Percentiles rank a stretch among this genome's conserved stretches.
phyloP scores from a whole-genome alignment of 208 protist species.

The Strigomonas galati region DNA sequence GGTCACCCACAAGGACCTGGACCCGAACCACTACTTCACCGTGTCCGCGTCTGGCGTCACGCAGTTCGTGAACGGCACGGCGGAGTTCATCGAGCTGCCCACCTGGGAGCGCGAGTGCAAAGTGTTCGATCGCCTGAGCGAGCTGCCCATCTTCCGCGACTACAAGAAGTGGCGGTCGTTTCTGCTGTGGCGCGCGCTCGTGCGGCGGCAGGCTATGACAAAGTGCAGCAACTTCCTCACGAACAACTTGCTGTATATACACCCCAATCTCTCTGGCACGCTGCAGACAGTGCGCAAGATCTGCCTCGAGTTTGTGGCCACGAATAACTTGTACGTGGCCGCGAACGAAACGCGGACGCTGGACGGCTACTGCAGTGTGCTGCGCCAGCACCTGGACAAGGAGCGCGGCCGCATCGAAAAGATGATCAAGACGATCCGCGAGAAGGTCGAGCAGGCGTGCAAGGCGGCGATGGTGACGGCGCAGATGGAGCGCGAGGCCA shows the following conservation, averaged over 20 bases:
- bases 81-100: conserved; percentile 91
- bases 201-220: conserved; percentile 79
- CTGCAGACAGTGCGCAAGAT: conserved; percentile 75
- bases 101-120: conserved; percentile 93
- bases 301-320: conserved; percentile 70
- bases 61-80: conserved; percentile 83
- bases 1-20: conserved; percentile 86
- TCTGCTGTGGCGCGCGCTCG: conserved; percentile 87
- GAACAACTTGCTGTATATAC: conserved; percentile 86
- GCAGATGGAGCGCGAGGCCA: conserved; percentile 73
- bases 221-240: conserved; percentile 79
- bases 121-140: conserved; percentile 86
- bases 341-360: conserved; percentile 75
- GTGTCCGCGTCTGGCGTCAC: conserved; percentile 93
- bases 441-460: conserved; percentile 87
- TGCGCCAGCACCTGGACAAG: conserved; percentile 53
- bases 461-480: conserved; percentile 89
- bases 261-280: conserved; percentile 80
- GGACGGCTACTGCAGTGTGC: conserved; percentile 52
- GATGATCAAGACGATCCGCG: conserved; percentile 85
- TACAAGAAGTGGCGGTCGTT: conserved; percentile 95
- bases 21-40: conserved; percentile 91
- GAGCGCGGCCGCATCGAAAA: conserved; percentile 62
- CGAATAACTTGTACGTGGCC: conserved; percentile 65
- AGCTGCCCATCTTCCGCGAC: conserved; percentile 90